These are phyloP conservation scores for Cajanus cajan DNA, from an alignment of 306 rosid genomes.

Conservation along the genomic window DNA sequence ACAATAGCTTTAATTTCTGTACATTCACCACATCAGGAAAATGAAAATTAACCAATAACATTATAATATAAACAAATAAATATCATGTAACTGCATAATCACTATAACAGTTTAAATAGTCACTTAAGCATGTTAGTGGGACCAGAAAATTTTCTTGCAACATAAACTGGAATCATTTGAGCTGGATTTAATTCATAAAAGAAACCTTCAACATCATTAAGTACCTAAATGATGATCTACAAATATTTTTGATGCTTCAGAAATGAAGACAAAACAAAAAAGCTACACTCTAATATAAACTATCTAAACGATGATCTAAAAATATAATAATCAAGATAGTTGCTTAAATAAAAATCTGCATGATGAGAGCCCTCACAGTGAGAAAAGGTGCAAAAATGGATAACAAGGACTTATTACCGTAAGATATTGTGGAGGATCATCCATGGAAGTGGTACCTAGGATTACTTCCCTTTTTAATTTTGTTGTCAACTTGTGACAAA, in stretches of 20 bases:
- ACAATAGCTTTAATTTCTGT: constrained; percentile 79
- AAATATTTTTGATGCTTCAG: no score
- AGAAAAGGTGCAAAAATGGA: neutral
- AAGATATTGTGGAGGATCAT: constrained; percentile 71
- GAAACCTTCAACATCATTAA: neutral
- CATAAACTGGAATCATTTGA: neutral
- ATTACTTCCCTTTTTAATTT: constrained; percentile 83
- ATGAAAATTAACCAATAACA: constrained; percentile 3
- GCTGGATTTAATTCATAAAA: neutral
- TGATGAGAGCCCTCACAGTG: neutral
- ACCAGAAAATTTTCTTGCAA: neutral
- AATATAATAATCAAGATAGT: no score
- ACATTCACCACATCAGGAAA: constrained; percentile 28
- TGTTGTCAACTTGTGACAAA: constrained; percentile 83
- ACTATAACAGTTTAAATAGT: constrained; percentile 4
- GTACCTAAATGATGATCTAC: neutral
- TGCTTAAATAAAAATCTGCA: neutral
- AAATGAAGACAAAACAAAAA: no score
- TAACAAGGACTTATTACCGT: constrained; percentile 52
- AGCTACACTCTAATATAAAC: no score
- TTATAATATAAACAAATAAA: neutral
- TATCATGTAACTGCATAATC: neutral
- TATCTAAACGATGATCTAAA: neutral
- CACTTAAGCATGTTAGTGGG: neutral
- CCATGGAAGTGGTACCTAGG: constrained; percentile 75